phyloP scores from a whole-genome alignment of 2,329 filamentous ascomycete genomes.

The Stagonosporopsis cucurbitacearum region DNA sequence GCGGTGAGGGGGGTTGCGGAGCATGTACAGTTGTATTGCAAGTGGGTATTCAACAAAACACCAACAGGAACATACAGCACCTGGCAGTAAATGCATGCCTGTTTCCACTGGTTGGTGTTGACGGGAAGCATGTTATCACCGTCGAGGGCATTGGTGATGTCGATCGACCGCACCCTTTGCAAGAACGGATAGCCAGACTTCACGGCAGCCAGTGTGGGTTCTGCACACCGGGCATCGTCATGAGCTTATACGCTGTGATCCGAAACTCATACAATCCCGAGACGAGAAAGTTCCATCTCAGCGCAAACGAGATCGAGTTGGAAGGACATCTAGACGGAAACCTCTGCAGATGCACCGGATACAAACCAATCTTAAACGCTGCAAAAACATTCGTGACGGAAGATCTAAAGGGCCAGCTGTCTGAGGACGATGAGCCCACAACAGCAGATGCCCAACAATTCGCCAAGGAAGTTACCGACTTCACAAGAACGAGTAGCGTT shows the following conservation, averaged over 20 bases:
- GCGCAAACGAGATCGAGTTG: constrained; percentile 46
- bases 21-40: constrained; percentile 80
- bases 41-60: constrained; percentile 64
- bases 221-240: constrained; percentile 95
- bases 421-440: constrained; percentile 55
- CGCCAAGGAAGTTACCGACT: constrained; percentile 33
- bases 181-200: constrained; percentile 86
- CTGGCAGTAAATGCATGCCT: constrained; percentile 94
- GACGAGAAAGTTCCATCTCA: constrained; percentile 43
- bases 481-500: constrained; percentile 33
- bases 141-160: constrained; percentile 92
- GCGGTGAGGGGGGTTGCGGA: constrained; percentile 92
- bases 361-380: constrained; percentile 89
- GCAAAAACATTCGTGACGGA: constrained; percentile 82
- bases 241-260: constrained; percentile 86
- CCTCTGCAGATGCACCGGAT: constrained; percentile 90
- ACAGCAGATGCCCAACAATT: constrained; percentile 53
- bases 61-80: constrained; percentile 89
- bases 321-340: constrained; percentile 81
- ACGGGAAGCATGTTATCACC: constrained; percentile 97
- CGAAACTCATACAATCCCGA: constrained; percentile 65
- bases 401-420: constrained; percentile 54
- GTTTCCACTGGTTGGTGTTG: constrained; percentile 86
- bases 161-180: constrained; percentile 81
- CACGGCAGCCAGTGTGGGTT: constrained; percentile 95